Evolutionary conservation across 345 rosid genomes (phyloP).

Genomic region (Gossypioides kirkii): DNA sequence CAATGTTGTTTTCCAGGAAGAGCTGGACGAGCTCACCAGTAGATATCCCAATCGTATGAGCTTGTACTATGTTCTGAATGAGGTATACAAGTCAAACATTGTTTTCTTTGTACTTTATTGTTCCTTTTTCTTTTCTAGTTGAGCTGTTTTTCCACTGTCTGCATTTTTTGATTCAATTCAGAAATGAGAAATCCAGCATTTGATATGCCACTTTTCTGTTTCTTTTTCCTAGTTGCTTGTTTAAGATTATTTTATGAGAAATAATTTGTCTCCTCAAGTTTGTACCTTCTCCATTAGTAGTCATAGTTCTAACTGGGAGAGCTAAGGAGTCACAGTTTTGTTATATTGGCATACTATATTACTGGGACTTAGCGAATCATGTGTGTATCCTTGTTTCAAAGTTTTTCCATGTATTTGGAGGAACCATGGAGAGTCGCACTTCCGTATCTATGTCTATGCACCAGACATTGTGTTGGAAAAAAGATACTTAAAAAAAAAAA

Average conservation of each 20-base stretch:
- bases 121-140: background rate
- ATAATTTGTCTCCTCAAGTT: background rate
- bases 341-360: background rate
- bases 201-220: background rate
- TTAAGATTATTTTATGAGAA: background rate
- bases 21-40: slow-evolving; percentile 43
- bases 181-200: slow-evolving; percentile 1
- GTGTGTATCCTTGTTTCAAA: too few species aligned
- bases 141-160: background rate
- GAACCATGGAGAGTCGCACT: too few species aligned
- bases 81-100: slow-evolving; percentile 28
- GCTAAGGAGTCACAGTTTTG: background rate
- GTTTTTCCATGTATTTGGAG: too few species aligned
- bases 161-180: background rate
- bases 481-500: too few species aligned
- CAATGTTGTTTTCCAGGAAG: slow-evolving; percentile 38
- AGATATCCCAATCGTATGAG: slow-evolving; percentile 40
- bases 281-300: background rate
- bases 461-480: too few species aligned
- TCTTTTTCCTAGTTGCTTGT: background rate
- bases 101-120: background rate
- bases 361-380: too few species aligned
- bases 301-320: background rate
- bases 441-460: too few species aligned
- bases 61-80: slow-evolving; percentile 60